These are phyloP conservation scores for Cryptococcus amylolentus DNA, from an alignment of 1,284 basidiomycete genomes.

Conservation along the genomic window DNA sequence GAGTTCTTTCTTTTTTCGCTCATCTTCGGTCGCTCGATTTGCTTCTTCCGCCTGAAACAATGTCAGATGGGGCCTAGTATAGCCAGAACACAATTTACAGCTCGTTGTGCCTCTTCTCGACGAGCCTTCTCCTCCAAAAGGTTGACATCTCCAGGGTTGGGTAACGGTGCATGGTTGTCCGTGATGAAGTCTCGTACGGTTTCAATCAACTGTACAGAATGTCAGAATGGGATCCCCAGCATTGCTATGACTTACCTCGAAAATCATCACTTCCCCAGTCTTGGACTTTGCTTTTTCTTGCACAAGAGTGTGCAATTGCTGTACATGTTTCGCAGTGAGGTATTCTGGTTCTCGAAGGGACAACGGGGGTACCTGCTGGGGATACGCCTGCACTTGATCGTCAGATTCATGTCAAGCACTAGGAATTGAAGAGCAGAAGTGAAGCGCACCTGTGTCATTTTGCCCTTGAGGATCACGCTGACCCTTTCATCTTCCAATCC, in stretches of 20 bases:
- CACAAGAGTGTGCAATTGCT: constrained; percentile 35
- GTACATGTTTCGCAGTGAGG: constrained; percentile 37
- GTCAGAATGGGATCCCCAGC: constrained; percentile 16
- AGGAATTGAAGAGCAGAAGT: neutral
- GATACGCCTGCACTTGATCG: constrained; percentile 31
- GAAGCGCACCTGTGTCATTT: constrained; percentile 39
- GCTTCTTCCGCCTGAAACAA: constrained; percentile 30
- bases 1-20: constrained; percentile 25
- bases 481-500: constrained; percentile 39
- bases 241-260: constrained; percentile 33
- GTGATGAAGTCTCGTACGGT: constrained; percentile 42
- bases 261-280: constrained; percentile 43
- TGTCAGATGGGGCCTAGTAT: constrained; percentile 1
- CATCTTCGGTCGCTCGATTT: constrained; percentile 24
- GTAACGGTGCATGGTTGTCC: constrained; percentile 41
- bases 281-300: constrained; percentile 38
- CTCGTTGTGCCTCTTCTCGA: constrained; percentile 44
- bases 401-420: neutral
- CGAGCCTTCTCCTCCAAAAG: constrained; percentile 48
- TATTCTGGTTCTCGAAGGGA: constrained; percentile 35
- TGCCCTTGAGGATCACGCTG: constrained; percentile 37
- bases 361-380: constrained; percentile 36
- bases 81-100: constrained; percentile 27
- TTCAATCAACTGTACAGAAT: constrained; percentile 40
- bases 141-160: constrained; percentile 38